phyloP scores from a whole-genome alignment of 2,329 filamentous ascomycete genomes.

The Scytalidium sp. region DNA sequence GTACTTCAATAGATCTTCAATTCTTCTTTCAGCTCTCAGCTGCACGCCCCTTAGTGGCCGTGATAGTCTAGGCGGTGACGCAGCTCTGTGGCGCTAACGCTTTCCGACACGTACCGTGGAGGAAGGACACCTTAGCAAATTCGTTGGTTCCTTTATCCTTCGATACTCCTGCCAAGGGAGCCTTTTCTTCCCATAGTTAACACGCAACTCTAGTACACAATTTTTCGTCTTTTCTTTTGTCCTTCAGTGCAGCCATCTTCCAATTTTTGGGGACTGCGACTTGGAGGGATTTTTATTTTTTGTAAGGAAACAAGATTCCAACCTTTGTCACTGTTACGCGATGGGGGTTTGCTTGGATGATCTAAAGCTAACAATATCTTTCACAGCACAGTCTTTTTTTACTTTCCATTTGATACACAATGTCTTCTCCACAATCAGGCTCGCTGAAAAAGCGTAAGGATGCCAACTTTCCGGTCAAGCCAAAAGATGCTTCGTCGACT shows the following conservation, averaged over 20 bases:
- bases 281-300: neutral
- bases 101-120: neutral
- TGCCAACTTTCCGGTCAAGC: slow-evolving; percentile 43
- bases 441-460: slow-evolving; percentile 36
- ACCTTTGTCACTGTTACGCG: too few relatives aligned
- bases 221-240: neutral
- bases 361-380: slow-evolving; percentile 15
- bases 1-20: neutral
- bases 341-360: too few relatives aligned
- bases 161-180: neutral
- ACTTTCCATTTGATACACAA: slow-evolving; percentile 14
- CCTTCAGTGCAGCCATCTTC: neutral
- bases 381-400: slow-evolving; percentile 10
- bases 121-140: neutral
- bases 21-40: neutral
- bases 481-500: slow-evolving; percentile 39
- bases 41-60: neutral
- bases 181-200: neutral
- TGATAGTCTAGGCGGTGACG: neutral
- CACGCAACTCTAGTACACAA: neutral
- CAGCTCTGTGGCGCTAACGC: neutral
- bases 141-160: neutral
- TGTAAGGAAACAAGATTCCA: neutral
- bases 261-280: neutral
- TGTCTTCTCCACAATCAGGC: slow-evolving; percentile 26